phyloP scores from a whole-genome alignment of 1,284 basidiomycete genomes.

The Ganoderma boninense region DNA sequence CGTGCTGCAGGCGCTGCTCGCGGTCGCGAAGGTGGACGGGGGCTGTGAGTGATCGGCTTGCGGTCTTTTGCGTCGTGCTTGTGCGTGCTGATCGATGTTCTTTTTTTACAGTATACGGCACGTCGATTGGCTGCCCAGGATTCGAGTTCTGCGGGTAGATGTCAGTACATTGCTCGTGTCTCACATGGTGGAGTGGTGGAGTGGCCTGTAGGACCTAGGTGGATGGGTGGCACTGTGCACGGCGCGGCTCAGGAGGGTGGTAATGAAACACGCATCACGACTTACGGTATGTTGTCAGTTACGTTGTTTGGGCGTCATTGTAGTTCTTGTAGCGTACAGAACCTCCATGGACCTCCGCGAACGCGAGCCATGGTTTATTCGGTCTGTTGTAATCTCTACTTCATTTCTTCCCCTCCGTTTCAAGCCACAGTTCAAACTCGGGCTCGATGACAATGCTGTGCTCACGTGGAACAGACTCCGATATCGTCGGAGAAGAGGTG shows the following conservation, averaged over 20 bases:
- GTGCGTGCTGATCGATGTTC: constrained; percentile 10
- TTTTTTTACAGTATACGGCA: constrained; percentile 48
- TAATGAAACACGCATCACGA: background rate
- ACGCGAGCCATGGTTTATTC: constrained; percentile 5
- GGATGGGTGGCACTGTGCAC: background rate
- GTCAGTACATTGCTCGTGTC: background rate
- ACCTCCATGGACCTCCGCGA: background rate
- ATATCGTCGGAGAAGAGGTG: no score
- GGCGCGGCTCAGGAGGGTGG: background rate
- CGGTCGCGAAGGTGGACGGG: constrained; percentile 58
- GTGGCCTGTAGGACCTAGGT: background rate
- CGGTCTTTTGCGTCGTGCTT: background rate
- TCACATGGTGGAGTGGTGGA: background rate
- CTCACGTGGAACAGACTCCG: background rate
- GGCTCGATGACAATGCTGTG: background rate
- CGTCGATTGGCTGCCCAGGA: constrained; percentile 59
- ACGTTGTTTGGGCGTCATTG: background rate
- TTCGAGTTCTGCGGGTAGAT: constrained; percentile 55
- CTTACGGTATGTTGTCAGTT: background rate
- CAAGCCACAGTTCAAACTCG: no score
- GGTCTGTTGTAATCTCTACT: background rate
- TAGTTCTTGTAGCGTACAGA: constrained; percentile 5
- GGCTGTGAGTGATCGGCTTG: constrained; percentile 45
- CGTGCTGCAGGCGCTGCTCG: constrained; percentile 68
- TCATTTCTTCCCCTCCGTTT: background rate